Evolutionary conservation across 2,329 filamentous ascomycete genomes (phyloP), one percentile per base, ranked within the genome.

Genomic region (Blastomyces emzantsi): DNA sequence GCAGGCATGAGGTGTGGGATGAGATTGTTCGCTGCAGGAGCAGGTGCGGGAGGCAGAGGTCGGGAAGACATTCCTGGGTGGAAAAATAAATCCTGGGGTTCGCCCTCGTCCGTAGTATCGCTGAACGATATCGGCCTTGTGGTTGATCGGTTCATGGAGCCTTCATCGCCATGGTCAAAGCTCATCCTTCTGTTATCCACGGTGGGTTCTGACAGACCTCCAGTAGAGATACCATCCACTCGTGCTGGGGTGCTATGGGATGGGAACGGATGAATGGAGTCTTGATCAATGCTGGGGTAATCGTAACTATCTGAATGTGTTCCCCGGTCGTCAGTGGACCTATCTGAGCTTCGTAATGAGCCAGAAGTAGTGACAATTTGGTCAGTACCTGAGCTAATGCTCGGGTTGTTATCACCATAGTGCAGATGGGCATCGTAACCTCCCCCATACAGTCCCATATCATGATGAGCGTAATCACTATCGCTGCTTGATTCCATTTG

Each of bases 161-260:
- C 81, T 74, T 97, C 94, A 69, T 97, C 94, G 1, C 90, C 93
- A 73, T 96, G 91, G 69, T 97, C 93, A 70, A 94, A 97, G 76
- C 92, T 97, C 70, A 92, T 81, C 65, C 91, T 85, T 67, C 92
- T 79, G 54, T 74, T 75, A 66, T 78, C 84, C 7, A 81, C 81
- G 60, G 82, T 85, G 1, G 92, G 92, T 64, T 90, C 85, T 66
- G 92, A 87, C 36, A 97, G 77, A 1, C 94, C 94, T 51, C 93
- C 94, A n/a, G 92, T 97, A 8, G 90, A 92, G 60, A 86, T 89
- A 57, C 90, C 92, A 74, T 97, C 93, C 60, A 96, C 88, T 62
- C 89, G 84, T 6, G 89, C 90, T 62, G 86, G 82, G 17, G 74
- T 80, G 62, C 77, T 78, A 67, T 85, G 81, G 11, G 82, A 72